phyloP scores from a whole-genome alignment of 164 flowering plant genomes.

The Protea cynaroides region DNA sequence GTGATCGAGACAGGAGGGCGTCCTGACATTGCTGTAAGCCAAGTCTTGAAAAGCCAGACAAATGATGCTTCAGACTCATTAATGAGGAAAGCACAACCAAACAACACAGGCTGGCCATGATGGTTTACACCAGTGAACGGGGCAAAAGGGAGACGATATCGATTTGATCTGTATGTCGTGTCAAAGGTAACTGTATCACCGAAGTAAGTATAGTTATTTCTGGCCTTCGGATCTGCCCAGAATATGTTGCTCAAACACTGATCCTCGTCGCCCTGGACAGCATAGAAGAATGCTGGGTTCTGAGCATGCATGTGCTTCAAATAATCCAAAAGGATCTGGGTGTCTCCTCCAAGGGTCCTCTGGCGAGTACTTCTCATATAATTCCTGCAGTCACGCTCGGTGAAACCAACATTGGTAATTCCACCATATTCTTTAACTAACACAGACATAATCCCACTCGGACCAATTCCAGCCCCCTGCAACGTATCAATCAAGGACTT shows the following conservation, averaged over 20 bases:
- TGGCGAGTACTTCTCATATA: constrained; percentile 66
- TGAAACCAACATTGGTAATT: constrained; percentile 69
- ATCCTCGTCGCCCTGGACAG: constrained; percentile 39
- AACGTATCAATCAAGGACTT: constrained; percentile 71
- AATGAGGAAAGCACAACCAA: constrained; percentile 45
- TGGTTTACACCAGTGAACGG: constrained; percentile 45
- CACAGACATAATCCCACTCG: constrained; percentile 71
- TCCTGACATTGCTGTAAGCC: constrained; percentile 35
- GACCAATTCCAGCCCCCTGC: constrained; percentile 78
- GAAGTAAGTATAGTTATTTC: constrained; percentile 32
- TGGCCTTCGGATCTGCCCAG: constrained; percentile 38
- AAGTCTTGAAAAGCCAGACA: constrained; percentile 41
- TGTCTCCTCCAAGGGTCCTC: constrained; percentile 66
- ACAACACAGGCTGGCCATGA: constrained; percentile 40
- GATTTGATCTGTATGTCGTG: constrained; percentile 36
- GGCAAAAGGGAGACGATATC: constrained; percentile 35
- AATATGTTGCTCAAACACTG: constrained; percentile 34
- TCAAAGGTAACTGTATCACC: constrained; percentile 46
- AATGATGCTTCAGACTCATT: constrained; percentile 37
- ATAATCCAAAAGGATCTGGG: constrained; percentile 65
- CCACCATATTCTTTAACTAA: constrained; percentile 72
- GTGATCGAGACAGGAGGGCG: constrained; percentile 33
- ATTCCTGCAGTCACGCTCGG: constrained; percentile 74
- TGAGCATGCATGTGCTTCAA: constrained; percentile 37
- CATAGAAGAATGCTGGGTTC: constrained; percentile 36